These are phyloP conservation scores for Vigna hirtella DNA, from an alignment of 306 rosid genomes.

Conservation along the genomic window DNA sequence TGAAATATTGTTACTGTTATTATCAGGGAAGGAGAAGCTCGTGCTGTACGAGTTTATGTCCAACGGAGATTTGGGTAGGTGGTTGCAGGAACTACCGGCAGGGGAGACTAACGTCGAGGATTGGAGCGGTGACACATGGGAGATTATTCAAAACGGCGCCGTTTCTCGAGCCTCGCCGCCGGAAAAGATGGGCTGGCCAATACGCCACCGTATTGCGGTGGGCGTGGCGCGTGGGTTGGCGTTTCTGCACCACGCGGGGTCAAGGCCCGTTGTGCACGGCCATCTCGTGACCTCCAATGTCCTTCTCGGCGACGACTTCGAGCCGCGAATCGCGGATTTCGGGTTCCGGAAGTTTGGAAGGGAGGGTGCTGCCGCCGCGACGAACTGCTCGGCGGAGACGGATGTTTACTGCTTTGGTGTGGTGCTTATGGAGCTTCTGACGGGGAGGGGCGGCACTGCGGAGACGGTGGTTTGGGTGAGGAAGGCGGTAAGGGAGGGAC, in stretches of 20 bases:
- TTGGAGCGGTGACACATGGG: conserved; percentile 96
- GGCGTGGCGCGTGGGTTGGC: conserved; percentile 97
- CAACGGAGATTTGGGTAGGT: conserved; percentile 89
- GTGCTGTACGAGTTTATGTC: conserved; percentile 83
- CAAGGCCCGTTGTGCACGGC: conserved; percentile 83
- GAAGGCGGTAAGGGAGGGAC: conserved; percentile 79
- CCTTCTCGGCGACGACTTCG: conserved; percentile 72
- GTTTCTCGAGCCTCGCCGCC: conserved; percentile 52
- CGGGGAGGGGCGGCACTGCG: conserved; percentile 79
- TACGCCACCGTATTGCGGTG: conserved; percentile 89
- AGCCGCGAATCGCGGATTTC: conserved; percentile 79
- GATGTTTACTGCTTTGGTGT: conserved; percentile 98
- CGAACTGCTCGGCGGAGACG: conserved; percentile 54
- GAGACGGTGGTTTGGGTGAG: conserved; percentile 90
- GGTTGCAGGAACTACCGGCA: conserved; percentile 91
- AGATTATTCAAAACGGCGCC: conserved; percentile 52
- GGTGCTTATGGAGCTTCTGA: conserved; percentile 87
- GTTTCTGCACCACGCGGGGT: conserved; percentile 92
- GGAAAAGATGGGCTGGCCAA: conserved; percentile 76
- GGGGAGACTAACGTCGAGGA: conserved; percentile 94
- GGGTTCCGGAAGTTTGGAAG: conserved; percentile 63
- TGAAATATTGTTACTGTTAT: not conserved
- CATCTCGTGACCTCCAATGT: conserved; percentile 79
- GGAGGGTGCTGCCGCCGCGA: not conserved
- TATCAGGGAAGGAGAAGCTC: conserved; percentile 83